Conservation (phyloP, 345 rosid species). For the Limnanthes douglasii region DNA sequence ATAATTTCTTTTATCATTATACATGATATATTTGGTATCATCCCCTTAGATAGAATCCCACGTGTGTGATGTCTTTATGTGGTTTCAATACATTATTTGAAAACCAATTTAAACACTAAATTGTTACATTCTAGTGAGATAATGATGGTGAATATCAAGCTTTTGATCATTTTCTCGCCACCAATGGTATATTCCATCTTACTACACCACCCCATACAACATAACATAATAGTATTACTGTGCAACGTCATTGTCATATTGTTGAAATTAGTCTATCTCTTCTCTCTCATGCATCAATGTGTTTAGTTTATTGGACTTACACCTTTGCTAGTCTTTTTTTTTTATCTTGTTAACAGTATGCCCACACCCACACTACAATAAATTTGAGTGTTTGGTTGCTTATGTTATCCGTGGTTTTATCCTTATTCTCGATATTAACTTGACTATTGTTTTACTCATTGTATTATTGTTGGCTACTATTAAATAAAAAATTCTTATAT, state of each 20-base stretch:
- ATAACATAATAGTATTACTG: neutral
- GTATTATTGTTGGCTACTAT: neutral
- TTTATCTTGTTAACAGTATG: neutral
- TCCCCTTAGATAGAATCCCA: neutral
- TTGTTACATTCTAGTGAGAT: neutral
- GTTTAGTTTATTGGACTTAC: neutral
- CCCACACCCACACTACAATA: neutral
- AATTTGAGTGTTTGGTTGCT: neutral
- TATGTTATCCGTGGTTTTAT: neutral
- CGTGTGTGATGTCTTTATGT: neutral
- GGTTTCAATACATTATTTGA: neutral
- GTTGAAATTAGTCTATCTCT: neutral
- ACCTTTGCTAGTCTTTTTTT: neutral
- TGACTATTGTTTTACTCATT: neutral
- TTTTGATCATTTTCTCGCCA: neutral
- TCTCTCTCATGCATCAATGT: neutral
- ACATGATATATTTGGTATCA: neutral
- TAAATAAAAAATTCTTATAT: neutral
- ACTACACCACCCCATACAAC: neutral
- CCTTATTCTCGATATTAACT: neutral
- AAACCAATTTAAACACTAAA: neutral
- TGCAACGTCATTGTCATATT: neutral
- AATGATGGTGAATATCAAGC: neutral
- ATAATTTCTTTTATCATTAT: neutral
- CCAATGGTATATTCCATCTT: neutral